phyloP scores from a whole-genome alignment of 306 rosid species.

The Quercus alba region DNA sequence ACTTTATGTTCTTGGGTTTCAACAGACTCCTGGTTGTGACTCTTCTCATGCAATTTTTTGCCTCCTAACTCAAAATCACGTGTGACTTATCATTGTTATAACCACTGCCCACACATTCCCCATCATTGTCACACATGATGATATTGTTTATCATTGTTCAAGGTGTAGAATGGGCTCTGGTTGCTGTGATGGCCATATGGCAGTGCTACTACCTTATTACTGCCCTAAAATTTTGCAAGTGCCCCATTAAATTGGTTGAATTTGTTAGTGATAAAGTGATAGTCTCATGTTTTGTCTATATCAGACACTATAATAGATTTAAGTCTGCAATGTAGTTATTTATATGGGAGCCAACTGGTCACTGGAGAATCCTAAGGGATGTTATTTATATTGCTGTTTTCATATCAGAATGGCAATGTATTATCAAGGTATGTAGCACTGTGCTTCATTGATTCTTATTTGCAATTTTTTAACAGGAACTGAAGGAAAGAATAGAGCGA shows the following conservation, averaged over 20 bases:
- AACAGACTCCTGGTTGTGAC: neutral
- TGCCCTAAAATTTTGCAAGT: neutral
- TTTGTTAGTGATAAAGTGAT: neutral
- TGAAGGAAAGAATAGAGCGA: slow-evolving; percentile 79
- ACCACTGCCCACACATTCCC: no score
- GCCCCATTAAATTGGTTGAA: neutral
- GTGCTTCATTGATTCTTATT: slow-evolving; percentile 19
- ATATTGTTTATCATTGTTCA: neutral
- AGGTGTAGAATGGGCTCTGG: neutral
- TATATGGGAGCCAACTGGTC: slow-evolving; percentile 5
- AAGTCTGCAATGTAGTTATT: neutral
- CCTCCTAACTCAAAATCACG: neutral
- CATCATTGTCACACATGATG: neutral
- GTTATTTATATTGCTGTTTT: slow-evolving; percentile 8
- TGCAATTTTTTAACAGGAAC: slow-evolving; percentile 52
- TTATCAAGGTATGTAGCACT: neutral
- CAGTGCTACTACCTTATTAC: neutral
- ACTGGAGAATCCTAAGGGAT: slow-evolving; percentile 7
- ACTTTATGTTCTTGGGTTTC: neutral
- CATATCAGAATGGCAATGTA: neutral
- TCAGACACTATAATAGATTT: neutral
- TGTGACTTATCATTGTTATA: neutral
- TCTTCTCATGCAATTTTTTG: neutral
- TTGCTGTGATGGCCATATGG: neutral
- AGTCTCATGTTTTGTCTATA: neutral